phyloP scores from a whole-genome alignment of 106 monocot genomes.

The Apostasia ramifera region DNA sequence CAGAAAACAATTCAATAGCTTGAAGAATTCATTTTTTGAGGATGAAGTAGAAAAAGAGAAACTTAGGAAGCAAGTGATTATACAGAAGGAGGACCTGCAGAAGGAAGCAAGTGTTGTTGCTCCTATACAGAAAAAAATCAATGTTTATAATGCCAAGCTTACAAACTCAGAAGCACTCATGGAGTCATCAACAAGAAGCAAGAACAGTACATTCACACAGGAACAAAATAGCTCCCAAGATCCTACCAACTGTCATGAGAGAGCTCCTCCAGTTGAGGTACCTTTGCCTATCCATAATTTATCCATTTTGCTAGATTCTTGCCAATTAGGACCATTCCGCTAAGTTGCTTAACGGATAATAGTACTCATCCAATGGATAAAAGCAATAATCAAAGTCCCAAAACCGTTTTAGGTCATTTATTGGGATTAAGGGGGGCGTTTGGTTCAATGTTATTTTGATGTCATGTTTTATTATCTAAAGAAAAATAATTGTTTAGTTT shows the following conservation, averaged over 20 bases:
- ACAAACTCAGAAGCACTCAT: slow-evolving; percentile 9
- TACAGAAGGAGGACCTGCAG: slow-evolving; percentile 21
- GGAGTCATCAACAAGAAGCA: slow-evolving; percentile 15
- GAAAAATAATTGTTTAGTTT: no score
- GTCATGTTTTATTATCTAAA: no score
- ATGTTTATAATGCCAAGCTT: slow-evolving; percentile 17
- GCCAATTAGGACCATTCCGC: no score
- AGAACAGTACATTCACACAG: not conserved
- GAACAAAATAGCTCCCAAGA: not conserved
- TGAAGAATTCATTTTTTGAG: slow-evolving; percentile 40
- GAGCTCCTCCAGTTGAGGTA: slow-evolving; percentile 13
- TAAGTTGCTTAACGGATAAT: no score
- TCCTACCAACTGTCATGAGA: not conserved
- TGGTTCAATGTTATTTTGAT: no score
- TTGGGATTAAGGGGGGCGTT: no score
- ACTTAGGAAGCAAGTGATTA: slow-evolving; percentile 25
- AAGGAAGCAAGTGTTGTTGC: slow-evolving; percentile 26
- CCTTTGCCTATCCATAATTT: not conserved
- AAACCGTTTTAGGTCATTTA: no score
- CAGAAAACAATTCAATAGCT: slow-evolving; percentile 17
- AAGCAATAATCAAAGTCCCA: no score
- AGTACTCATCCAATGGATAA: no score
- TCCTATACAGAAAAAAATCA: slow-evolving; percentile 18
- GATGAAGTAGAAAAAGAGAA: slow-evolving; percentile 44
- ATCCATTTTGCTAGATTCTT: no score